Percentiles rank a stretch among this genome's conserved stretches.
These are phyloP conservation scores for Aspergillus olivimuriae DNA, from an alignment of 495 filamentous ascomycete species.

Conservation along the genomic window DNA sequence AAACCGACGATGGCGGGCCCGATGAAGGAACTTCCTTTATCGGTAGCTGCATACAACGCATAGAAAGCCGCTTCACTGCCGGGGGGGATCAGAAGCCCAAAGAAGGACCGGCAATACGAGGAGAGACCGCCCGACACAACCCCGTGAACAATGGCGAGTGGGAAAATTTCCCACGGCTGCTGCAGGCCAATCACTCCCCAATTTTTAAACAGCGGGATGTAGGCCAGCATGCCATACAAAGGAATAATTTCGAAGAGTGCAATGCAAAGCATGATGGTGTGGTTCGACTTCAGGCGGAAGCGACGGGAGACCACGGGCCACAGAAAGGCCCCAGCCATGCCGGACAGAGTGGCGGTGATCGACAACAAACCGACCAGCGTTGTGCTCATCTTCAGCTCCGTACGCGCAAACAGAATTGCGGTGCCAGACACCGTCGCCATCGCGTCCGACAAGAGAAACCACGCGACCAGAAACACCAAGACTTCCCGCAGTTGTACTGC, in stretches of 20 bases:
- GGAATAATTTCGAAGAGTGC: slow-evolving; percentile 81
- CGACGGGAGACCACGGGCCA: slow-evolving; percentile 67
- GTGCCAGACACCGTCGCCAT: slow-evolving; percentile 87
- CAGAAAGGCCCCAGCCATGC: slow-evolving; percentile 75
- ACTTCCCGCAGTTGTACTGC: slow-evolving; percentile 71
- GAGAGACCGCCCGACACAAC: slow-evolving; percentile 78
- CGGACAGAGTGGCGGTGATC: slow-evolving; percentile 71
- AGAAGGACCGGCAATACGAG: slow-evolving; percentile 80
- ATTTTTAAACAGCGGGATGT: slow-evolving; percentile 64
- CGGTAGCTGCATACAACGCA: slow-evolving; percentile 87
- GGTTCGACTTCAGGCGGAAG: slow-evolving; percentile 58
- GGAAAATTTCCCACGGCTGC: slow-evolving; percentile 88
- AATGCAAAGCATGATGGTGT: slow-evolving; percentile 80
- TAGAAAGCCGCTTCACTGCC: slow-evolving; percentile 92
- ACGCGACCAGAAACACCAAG: slow-evolving; percentile 73
- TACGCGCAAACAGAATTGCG: slow-evolving; percentile 89
- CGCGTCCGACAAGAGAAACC: slow-evolving; percentile 85
- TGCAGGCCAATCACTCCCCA: slow-evolving; percentile 77
- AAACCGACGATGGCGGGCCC: slow-evolving; percentile 82
- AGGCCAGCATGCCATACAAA: slow-evolving; percentile 77
- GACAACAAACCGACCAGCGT: slow-evolving; percentile 72
- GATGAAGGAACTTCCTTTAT: slow-evolving; percentile 85
- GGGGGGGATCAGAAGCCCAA: slow-evolving; percentile 77
- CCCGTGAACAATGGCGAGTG: slow-evolving; percentile 75
- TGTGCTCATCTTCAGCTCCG: slow-evolving; percentile 71